Evolutionary conservation across 768 basidiomycete genomes (phyloP).

Genomic region (Trichaptum fuscoviolaceum): DNA sequence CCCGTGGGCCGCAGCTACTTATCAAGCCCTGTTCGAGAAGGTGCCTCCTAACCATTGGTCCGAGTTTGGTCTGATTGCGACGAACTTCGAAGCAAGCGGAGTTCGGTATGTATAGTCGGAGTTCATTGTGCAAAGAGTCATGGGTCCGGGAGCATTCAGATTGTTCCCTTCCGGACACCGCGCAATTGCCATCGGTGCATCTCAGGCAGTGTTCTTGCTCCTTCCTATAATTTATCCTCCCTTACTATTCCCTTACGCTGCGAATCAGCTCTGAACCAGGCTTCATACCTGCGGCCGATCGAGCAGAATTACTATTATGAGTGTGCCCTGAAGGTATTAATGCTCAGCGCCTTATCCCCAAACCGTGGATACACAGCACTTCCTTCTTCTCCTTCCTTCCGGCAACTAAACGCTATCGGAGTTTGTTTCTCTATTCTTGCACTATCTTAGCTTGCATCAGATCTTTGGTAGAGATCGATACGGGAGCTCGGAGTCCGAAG

Average conservation of each 20-base stretch:
- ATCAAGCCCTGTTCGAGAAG: neutral
- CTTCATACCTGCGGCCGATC: too few species aligned
- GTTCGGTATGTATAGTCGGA: neutral
- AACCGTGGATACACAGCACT: too few species aligned
- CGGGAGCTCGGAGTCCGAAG: neutral
- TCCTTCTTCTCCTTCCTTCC: neutral
- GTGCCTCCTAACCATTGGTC: neutral
- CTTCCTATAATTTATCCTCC: neutral
- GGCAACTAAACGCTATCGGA: neutral
- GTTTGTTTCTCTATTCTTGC: neutral
- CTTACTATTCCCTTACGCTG: neutral
- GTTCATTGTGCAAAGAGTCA: neutral
- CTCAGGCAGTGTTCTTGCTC: too few species aligned
- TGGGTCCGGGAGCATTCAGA: neutral
- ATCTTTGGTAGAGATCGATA: neutral
- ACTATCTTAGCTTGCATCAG: neutral
- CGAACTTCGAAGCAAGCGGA: neutral
- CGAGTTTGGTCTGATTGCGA: neutral
- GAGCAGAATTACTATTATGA: too few species aligned
- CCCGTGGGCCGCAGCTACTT: too few species aligned
- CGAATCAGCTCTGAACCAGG: too few species aligned
- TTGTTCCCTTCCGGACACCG: neutral
- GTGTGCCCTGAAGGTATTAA: too few species aligned
- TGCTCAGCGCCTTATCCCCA: too few species aligned
- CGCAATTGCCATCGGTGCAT: neutral